Conservation (phyloP, 139 green algal species). For the Ettlia oleoabundans region DNA sequence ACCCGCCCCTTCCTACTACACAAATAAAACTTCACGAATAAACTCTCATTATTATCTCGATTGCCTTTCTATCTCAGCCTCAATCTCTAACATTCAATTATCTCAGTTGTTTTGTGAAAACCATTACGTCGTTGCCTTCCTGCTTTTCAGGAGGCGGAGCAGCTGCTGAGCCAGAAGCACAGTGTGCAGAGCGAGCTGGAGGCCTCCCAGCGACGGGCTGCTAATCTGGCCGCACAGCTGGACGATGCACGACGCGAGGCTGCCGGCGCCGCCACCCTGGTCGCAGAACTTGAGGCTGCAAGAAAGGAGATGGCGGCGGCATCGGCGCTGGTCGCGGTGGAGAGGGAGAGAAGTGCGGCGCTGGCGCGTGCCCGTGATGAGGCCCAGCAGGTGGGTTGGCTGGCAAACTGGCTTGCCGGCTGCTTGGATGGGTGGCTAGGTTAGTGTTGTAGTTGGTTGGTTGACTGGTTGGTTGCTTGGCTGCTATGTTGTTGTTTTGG, state of each 20-base stretch:
- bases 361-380: not conserved
- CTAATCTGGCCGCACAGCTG: not conserved
- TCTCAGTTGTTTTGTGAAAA: no score
- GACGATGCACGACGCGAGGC: not conserved
- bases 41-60: no score
- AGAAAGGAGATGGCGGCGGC: conserved; percentile 2
- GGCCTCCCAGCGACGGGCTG: not conserved
- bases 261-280: not conserved
- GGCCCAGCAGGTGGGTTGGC: no score
- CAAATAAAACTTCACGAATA: no score
- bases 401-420: no score
- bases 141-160: not conserved
- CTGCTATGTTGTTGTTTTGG: no score
- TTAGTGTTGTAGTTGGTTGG: no score
- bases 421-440: no score
- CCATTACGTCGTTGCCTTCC: not conserved
- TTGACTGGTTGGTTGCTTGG: no score
- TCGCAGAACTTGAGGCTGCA: not conserved
- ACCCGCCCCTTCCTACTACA: no score
- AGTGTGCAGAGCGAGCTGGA: not conserved
- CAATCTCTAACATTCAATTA: no score
- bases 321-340: not conserved
- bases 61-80: no score
- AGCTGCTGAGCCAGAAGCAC: not conserved
- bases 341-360: not conserved